Evolutionary conservation across 768 basidiomycete genomes (phyloP).

Genomic region (Boletus rubescentipes): DNA sequence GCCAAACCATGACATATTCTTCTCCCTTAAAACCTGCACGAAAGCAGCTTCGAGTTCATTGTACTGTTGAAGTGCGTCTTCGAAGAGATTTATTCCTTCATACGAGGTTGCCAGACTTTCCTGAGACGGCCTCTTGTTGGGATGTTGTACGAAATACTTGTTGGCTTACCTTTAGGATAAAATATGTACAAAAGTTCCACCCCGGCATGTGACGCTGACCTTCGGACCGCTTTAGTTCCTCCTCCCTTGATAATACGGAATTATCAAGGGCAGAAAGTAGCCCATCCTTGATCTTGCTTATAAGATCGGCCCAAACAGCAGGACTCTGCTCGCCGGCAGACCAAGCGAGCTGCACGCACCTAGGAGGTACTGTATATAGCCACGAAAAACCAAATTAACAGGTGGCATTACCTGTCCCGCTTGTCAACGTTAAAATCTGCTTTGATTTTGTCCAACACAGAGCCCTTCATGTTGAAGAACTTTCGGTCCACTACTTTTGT

Average conservation of each 20-base stretch:
- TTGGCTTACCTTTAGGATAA: conserved; percentile 82
- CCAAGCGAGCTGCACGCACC: conserved; percentile 84
- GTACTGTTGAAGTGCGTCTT: conserved; percentile 87
- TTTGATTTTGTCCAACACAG: conserved; percentile 85
- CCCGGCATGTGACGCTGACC: conserved; percentile 89
- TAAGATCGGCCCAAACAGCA: conserved; percentile 82
- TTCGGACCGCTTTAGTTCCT: conserved; percentile 89
- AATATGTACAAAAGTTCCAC: conserved; percentile 99
- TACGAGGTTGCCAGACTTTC: conserved; percentile 93
- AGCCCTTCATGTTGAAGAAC: conserved; percentile 82
- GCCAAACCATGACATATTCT: conserved; percentile 91
- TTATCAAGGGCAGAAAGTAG: conserved; percentile 81
- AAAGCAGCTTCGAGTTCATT: conserved; percentile 90
- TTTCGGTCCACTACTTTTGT: conserved; percentile 55
- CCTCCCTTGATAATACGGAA: conserved; percentile 76
- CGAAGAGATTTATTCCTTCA: conserved; percentile 83
- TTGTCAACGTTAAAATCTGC: conserved; percentile 91
- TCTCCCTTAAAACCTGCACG: conserved; percentile 68
- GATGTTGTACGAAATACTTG: background rate
- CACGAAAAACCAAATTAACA: conserved; percentile 4
- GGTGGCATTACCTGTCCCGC: conserved; percentile 59
- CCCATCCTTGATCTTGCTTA: conserved; percentile 88
- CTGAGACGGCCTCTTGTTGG: conserved; percentile 40
- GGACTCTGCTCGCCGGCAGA: conserved; percentile 70
- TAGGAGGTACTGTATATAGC: conserved; percentile 33